Percentiles rank a stretch among this genome's conserved stretches.
Conservation (phyloP, 768 basidiomycete genomes). For the Suillus subaureus region DNA sequence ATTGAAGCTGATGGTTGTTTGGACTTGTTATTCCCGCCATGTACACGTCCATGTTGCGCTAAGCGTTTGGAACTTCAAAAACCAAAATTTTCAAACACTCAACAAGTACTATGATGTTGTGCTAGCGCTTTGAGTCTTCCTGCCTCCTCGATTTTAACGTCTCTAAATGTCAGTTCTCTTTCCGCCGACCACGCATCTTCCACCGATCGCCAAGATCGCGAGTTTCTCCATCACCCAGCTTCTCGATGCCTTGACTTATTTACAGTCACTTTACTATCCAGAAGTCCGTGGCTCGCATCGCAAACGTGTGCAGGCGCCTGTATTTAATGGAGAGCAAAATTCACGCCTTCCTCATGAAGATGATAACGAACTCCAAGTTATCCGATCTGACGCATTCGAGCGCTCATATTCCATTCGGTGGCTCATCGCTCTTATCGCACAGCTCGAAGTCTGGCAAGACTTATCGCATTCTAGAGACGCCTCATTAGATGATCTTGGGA, state of each 20-base stretch:
- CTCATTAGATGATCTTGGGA: neutral
- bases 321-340: neutral
- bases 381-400: constrained; percentile 68
- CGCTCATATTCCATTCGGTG: constrained; percentile 69
- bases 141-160: neutral
- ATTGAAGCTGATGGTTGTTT: neutral
- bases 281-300: constrained; percentile 61
- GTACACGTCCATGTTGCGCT: neutral
- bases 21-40: neutral
- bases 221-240: constrained; percentile 40
- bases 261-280: constrained; percentile 60
- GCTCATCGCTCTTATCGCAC: constrained; percentile 66
- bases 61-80: neutral
- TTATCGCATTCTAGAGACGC: neutral
- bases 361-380: constrained; percentile 25
- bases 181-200: constrained; percentile 57
- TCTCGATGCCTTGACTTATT: constrained; percentile 47
- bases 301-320: constrained; percentile 17
- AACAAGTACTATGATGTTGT: constrained; percentile 4
- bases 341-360: neutral
- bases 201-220: constrained; percentile 49
- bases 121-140: neutral
- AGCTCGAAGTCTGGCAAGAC: constrained; percentile 26
- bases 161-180: constrained; percentile 11
- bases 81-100: neutral